Evolutionary conservation across 306 rosid genomes (phyloP).

Genomic region (Echinosophora koreensis): DNA sequence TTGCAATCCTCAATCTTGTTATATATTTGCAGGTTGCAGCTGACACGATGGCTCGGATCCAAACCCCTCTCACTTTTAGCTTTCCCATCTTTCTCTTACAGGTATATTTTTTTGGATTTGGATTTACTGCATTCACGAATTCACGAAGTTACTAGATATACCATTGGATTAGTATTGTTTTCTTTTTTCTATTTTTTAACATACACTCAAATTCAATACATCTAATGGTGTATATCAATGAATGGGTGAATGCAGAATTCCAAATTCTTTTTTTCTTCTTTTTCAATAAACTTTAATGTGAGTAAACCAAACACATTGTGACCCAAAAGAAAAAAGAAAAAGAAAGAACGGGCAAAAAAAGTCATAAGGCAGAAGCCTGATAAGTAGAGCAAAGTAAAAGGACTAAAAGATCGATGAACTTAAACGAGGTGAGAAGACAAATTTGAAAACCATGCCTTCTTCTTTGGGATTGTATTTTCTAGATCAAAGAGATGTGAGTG

Average conservation of each 20-base stretch:
- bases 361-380: conserved; percentile 39
- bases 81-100: conserved; percentile 34
- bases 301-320: conserved; percentile 41
- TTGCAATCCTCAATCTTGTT: conserved; percentile 53
- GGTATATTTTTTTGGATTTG: conserved; percentile 1
- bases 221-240: too few species aligned
- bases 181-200: too few species aligned
- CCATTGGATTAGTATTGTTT: too few species aligned
- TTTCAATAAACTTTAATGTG: conserved; percentile 29
- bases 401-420: too few species aligned
- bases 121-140: too few species aligned
- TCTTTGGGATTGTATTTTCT: conserved; percentile 37
- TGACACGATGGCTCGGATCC: conserved; percentile 98
- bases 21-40: conserved; percentile 74
- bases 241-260: too few species aligned
- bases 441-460: conserved; percentile 42
- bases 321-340: conserved; percentile 36
- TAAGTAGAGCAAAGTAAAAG: conserved; percentile 37
- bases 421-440: conserved; percentile 31
- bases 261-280: neutral
- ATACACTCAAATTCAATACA: too few species aligned
- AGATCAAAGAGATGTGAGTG: conserved; percentile 76
- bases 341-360: neutral
- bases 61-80: conserved; percentile 58
- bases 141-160: too few species aligned